Evolutionary conservation across 202 grass and related monocot genomes (phyloP).

Genomic region (Brachypodium distachyon): DNA sequence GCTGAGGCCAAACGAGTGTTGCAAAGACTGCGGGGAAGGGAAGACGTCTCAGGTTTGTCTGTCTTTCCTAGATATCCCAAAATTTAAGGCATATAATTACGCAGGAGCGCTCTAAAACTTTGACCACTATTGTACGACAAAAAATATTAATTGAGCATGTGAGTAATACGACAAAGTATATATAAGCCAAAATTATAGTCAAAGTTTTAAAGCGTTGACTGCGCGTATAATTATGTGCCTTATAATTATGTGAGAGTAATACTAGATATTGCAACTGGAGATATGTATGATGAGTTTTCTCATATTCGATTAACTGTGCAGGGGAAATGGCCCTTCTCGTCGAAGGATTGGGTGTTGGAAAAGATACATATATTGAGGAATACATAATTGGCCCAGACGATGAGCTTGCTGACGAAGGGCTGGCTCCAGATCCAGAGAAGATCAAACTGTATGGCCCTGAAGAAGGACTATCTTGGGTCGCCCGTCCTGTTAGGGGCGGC

Average conservation of each 20-base stretch:
- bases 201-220: too few relatives aligned
- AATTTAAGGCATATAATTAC: too few relatives aligned
- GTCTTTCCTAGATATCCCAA: background rate
- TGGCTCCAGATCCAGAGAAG: conserved; percentile 50
- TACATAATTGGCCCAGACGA: conserved; percentile 66
- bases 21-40: conserved; percentile 47
- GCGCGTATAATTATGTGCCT: too few relatives aligned
- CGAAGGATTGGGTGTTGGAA: conserved; percentile 60
- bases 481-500: conserved; percentile 56
- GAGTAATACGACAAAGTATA: too few relatives aligned
- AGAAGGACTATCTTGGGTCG: conserved; percentile 70
- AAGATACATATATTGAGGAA: conserved; percentile 71
- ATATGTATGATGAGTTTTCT: background rate
- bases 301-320: conserved; percentile 29
- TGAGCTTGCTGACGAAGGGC: conserved; percentile 42
- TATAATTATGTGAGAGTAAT: too few relatives aligned
- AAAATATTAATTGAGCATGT: too few relatives aligned
- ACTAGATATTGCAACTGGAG: background rate
- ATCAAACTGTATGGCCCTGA: conserved; percentile 76
- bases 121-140: too few relatives aligned
- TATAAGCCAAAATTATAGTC: too few relatives aligned
- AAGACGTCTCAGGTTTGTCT: conserved; percentile 72
- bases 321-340: conserved; percentile 84
- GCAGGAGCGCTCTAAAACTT: too few relatives aligned
- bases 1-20: conserved; percentile 61